These are phyloP conservation scores for Trifolium pratense DNA, from an alignment of 306 rosid genomes.

Conservation along the genomic window DNA sequence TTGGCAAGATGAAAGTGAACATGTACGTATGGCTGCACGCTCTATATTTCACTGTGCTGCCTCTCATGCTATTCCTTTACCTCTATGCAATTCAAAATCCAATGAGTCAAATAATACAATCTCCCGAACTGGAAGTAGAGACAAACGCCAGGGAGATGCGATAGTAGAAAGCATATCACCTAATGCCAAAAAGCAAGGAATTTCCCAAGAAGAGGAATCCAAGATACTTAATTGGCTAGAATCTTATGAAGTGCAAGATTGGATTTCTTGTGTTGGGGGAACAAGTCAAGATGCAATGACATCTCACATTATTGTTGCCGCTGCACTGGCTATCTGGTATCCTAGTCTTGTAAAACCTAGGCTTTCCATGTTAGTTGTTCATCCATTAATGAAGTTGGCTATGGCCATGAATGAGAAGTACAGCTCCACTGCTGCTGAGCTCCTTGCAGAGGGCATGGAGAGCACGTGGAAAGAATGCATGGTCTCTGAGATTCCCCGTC, in stretches of 20 bases:
- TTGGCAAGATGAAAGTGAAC: conserved; percentile 98
- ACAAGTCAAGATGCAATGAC: conserved; percentile 98
- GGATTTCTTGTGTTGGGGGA: conserved; percentile 98
- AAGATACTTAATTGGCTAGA: conserved; percentile 77
- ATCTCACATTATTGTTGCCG: conserved; percentile 94
- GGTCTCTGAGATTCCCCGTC: conserved; percentile 74
- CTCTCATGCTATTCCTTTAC: conserved; percentile 82
- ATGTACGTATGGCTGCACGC: conserved; percentile 97
- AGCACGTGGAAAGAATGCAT: conserved; percentile 84
- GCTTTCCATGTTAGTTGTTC: conserved; percentile 74
- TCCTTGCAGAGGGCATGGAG: conserved; percentile 98
- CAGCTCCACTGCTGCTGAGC: conserved; percentile 98
- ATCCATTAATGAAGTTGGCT: conserved; percentile 87
- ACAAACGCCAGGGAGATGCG: conserved; percentile 44
- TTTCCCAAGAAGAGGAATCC: conserved; percentile 61
- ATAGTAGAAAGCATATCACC: conserved; percentile 48
- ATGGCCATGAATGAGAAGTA: conserved; percentile 90
- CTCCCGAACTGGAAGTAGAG: conserved; percentile 47
- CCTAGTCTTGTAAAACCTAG: conserved; percentile 87
- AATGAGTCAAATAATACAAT: conserved; percentile 45
- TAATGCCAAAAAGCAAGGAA: conserved; percentile 43
- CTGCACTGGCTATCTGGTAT: conserved; percentile 95
- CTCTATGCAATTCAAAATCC: conserved; percentile 61
- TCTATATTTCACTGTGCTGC: conserved; percentile 97
- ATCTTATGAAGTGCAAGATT: conserved; percentile 94